Percentiles rank a stretch among this genome's conserved stretches.
Evolutionary conservation across 2,329 filamentous ascomycete species (phyloP).

Genomic region (Fusarium guadeloupense): DNA sequence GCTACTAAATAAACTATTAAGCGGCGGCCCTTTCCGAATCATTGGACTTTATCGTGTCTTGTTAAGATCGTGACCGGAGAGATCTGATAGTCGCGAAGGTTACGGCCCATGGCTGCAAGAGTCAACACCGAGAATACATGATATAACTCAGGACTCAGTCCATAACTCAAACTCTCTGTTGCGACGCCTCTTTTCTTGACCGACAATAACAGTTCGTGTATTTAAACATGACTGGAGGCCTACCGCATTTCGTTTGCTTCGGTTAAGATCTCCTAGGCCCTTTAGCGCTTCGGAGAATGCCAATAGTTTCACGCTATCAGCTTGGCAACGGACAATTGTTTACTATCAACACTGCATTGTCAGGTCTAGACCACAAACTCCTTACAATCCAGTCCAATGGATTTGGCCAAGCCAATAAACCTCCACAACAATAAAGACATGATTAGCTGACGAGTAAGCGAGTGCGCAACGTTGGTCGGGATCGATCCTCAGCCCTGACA

Average conservation of each 20-base stretch:
- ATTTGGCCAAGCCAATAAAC: not conserved
- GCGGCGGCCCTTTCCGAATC: too few species aligned
- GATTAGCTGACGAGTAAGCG: not conserved
- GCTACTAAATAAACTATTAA: too few species aligned
- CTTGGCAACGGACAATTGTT: slow-evolving; percentile 9
- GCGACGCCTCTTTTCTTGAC: not conserved
- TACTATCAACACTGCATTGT: not conserved
- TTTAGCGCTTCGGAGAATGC: not conserved
- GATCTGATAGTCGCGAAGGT: too few species aligned
- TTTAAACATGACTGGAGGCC: not conserved
- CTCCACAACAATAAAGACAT: not conserved
- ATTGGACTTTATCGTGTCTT: too few species aligned
- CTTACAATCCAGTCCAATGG: not conserved
- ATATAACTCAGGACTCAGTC: too few species aligned
- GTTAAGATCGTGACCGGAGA: too few species aligned
- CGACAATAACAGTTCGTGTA: too few species aligned
- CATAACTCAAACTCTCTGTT: too few species aligned
- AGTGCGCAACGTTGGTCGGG: too few species aligned
- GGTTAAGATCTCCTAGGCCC: not conserved
- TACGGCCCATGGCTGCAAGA: too few species aligned
- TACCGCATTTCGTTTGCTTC: not conserved
- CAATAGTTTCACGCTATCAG: slow-evolving; percentile 11
- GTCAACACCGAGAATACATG: too few species aligned
- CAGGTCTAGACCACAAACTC: slow-evolving; percentile 7
- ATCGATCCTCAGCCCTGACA: too few species aligned